A percentile compares a stretch with the other conserved stretches of the same genome.
These are phyloP conservation scores for Xylariaceae sp. DNA, from an alignment of 2,329 filamentous ascomycete species.

Conservation along the genomic window DNA sequence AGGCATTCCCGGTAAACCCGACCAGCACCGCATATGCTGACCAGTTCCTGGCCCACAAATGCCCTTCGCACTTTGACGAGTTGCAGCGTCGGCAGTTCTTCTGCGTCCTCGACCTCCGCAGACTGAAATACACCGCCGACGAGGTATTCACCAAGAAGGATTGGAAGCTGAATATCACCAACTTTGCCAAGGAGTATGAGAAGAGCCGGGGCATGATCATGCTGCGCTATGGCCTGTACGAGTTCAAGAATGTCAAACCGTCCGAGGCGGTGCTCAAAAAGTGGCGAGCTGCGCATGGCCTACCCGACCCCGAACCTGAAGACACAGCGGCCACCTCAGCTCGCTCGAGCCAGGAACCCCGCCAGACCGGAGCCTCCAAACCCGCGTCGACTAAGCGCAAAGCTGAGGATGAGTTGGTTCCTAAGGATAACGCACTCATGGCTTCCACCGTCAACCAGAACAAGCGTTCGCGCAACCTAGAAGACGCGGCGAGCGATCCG, in stretches of 20 bases:
- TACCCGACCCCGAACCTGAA: slow-evolving; percentile 44
- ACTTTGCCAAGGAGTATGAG: slow-evolving; percentile 58
- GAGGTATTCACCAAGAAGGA: slow-evolving; percentile 54
- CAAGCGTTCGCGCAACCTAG: slow-evolving; percentile 42
- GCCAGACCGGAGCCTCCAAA: slow-evolving; percentile 25
- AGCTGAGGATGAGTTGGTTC: slow-evolving; percentile 41
- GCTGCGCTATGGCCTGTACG: slow-evolving; percentile 53
- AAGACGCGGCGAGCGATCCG: slow-evolving; percentile 30
- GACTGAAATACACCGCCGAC: slow-evolving; percentile 54
- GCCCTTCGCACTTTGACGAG: slow-evolving; percentile 49
- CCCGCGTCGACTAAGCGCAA: slow-evolving; percentile 42
- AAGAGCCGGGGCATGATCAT: slow-evolving; percentile 56
- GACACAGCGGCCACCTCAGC: slow-evolving; percentile 18
- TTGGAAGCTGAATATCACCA: slow-evolving; percentile 55
- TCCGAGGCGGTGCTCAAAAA: slow-evolving; percentile 50
- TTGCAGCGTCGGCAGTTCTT: slow-evolving; percentile 55
- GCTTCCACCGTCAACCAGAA: slow-evolving; percentile 29
- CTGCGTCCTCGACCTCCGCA: slow-evolving; percentile 53
- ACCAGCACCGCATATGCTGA: slow-evolving; percentile 52
- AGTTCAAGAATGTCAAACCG: slow-evolving; percentile 55
- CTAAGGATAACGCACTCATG: slow-evolving; percentile 29
- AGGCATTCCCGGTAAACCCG: slow-evolving; percentile 45
- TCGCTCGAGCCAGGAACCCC: slow-evolving; percentile 24
- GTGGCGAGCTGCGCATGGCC: slow-evolving; percentile 49
- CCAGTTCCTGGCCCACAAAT: slow-evolving; percentile 50